A percentile compares a stretch with the other conserved stretches of the same genome.
phyloP scores from a whole-genome alignment of 2,329 filamentous ascomycete genomes.

The Nemania sp. region DNA sequence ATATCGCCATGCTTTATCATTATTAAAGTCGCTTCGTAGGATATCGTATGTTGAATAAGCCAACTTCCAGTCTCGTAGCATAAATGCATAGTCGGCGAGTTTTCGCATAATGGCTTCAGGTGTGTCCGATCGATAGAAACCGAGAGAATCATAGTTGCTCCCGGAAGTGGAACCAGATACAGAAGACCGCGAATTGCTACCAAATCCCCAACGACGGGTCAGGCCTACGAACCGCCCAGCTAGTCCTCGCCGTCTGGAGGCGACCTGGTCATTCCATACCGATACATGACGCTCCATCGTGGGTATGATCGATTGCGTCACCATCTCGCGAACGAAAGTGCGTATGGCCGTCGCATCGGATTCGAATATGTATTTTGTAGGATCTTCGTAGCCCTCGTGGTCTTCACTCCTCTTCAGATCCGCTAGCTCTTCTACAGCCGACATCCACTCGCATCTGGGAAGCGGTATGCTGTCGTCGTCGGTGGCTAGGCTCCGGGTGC shows the following conservation, averaged over 20 bases:
- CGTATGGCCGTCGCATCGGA: conserved; percentile 87
- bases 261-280: conserved; percentile 96
- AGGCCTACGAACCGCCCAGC: conserved; percentile 93
- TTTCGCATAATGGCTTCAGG: conserved; percentile 92
- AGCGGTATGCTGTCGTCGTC: conserved; percentile 88
- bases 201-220: conserved; percentile 89
- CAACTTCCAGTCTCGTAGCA: conserved; percentile 95
- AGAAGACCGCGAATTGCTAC: conserved; percentile 64
- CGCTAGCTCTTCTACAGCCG: conserved; percentile 80
- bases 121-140: conserved; percentile 81
- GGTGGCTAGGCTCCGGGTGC: conserved; percentile 80
- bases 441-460: conserved; percentile 85
- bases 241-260: conserved; percentile 83
- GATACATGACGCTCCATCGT: conserved; percentile 93
- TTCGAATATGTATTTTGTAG: conserved; percentile 82
- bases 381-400: conserved; percentile 71
- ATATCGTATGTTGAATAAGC: conserved; percentile 92
- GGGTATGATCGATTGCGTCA: conserved; percentile 90
- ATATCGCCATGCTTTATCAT: conserved; percentile 96
- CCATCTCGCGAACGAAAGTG: conserved; percentile 90
- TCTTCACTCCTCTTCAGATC: conserved; percentile 70
- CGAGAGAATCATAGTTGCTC: conserved; percentile 76
- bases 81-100: conserved; percentile 92
- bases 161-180: conserved; percentile 54
- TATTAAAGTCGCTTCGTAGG: conserved; percentile 82